A percentile compares a stretch with the other conserved stretches of the same genome.
Evolutionary conservation across 805 yeast genomes (phyloP).

Genomic region (Saccharomycopsis babjevae): DNA sequence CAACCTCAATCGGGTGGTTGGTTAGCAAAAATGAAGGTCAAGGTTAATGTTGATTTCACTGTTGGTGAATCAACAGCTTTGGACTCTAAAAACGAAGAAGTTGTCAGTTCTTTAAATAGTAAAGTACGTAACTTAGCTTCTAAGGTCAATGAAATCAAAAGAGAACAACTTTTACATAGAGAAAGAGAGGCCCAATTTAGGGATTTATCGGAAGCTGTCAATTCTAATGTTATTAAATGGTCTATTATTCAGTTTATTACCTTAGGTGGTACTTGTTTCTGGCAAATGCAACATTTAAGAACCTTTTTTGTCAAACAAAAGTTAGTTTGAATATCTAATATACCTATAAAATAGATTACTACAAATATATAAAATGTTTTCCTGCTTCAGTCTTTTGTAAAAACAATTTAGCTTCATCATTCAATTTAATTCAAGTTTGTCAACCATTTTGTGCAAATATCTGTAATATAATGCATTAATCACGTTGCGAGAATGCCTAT

Average conservation of each 20-base stretch:
- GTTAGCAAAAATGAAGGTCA: slow-evolving; percentile 47
- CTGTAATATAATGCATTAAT: no score
- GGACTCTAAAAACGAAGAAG: slow-evolving; percentile 57
- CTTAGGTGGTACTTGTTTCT: slow-evolving; percentile 55
- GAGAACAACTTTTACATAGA: slow-evolving; percentile 60
- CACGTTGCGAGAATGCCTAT: no score
- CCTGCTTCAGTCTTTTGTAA: not conserved
- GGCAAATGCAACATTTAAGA: slow-evolving; percentile 68
- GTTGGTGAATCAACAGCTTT: slow-evolving; percentile 55
- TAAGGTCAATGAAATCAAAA: slow-evolving; percentile 48
- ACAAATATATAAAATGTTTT: not conserved
- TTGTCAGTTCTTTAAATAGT: slow-evolving; percentile 44
- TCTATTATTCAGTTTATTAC: slow-evolving; percentile 56
- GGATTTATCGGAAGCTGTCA: slow-evolving; percentile 61
- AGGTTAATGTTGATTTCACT: slow-evolving; percentile 53
- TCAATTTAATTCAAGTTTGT: no score
- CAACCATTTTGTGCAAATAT: no score
- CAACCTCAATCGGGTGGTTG: slow-evolving; percentile 46
- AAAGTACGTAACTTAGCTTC: slow-evolving; percentile 46
- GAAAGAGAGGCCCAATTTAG: slow-evolving; percentile 68
- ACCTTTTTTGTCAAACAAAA: slow-evolving; percentile 73
- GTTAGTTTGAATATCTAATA: slow-evolving; percentile 32
- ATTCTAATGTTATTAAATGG: slow-evolving; percentile 65
- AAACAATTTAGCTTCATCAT: not conserved
- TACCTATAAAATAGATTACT: slow-evolving; percentile 20